Base-by-base conservation (phyloP, 2,329 filamentous ascomycete species). In the Botrytis medusae region DNA sequence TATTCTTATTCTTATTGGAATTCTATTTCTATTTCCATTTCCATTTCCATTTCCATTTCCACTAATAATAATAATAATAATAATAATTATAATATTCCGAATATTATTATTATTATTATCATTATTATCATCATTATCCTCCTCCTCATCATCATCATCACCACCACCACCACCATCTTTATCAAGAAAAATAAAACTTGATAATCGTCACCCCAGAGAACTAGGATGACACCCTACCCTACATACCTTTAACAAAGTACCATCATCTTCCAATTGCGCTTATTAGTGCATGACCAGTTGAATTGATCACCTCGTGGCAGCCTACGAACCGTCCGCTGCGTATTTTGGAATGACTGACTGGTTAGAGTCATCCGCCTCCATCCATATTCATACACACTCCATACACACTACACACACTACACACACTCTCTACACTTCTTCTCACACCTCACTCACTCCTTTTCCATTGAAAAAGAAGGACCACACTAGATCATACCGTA, bases 291-390 rank as follows among this genome's bases (percentile, higher is more conserved):
- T 71, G 69, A 71, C 69, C 69, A 71, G 60, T 69, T 71, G 59
- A 71, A 71, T 71, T 64, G 59, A 51, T 71, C 69, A 71, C 64
- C 69, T 71, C 69, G 69, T 71, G 69, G 69, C 69, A 71, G 69
- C 69, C 69, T 71, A 71, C 69, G 69, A 71, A 71, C 69, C 60
- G 69, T 71, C 69, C 69, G 59, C 59, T 42, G 44, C 44, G 29
- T 54, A 32, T 71, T 40, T 54, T 44, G 59, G 61, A 64, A 71
- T 64, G 69, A 71, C 68, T 70, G 42, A 71, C 48, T 54, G 69
- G 69, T 71, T 64, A 64, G 44, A 71, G 69, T 71, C 69, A 71
- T 64, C 60, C 60, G 69, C 60, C 69, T 60, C n/a, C 42, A 65
- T 63, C 59, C 69, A 71, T 42, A 65, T 65, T 42, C 46, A 65